These are phyloP conservation scores for Pythium insidiosum DNA, from an alignment of 352 stramenopile species.

Conservation along the genomic window DNA sequence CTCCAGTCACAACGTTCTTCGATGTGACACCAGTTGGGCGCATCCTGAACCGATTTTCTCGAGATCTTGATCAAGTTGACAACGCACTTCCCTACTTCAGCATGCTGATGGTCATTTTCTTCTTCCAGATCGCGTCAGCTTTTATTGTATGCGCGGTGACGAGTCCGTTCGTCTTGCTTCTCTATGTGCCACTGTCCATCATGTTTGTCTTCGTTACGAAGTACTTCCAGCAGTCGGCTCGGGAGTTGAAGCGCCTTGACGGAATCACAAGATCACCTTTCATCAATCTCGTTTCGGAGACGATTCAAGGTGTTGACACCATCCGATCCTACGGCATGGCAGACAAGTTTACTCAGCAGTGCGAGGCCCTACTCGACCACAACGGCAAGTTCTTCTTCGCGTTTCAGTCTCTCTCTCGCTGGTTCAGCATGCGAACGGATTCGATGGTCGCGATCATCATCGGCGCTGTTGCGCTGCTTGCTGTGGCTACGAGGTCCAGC, in stretches of 20 bases:
- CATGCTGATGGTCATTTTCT: no score
- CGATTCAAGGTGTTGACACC: conserved; percentile 75
- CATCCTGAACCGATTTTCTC: no score
- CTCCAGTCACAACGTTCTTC: no score
- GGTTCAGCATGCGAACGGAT: conserved; percentile 13
- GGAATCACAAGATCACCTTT: conserved; percentile 71
- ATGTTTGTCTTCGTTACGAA: conserved; percentile 15
- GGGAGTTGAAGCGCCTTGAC: conserved; percentile 89
- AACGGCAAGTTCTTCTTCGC: conserved; percentile 10
- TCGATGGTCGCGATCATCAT: conserved; percentile 4
- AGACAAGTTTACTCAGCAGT: neutral
- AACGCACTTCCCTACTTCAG: no score
- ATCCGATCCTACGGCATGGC: conserved; percentile 48
- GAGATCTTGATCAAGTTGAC: no score
- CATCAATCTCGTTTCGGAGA: conserved; percentile 85
- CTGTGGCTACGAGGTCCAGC: neutral
- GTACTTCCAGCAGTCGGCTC: conserved; percentile 58
- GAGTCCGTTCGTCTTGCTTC: conserved; percentile 10
- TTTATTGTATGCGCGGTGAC: conserved; percentile 18
- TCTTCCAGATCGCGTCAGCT: neutral
- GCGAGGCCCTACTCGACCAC: conserved; percentile 6
- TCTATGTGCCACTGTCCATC: conserved; percentile 25
- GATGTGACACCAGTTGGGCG: no score
- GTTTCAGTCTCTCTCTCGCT: neutral
- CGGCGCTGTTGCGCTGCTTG: conserved; percentile 3